Evolutionary conservation across 2,329 filamentous ascomycete genomes (phyloP).

Genomic region (Talaromyces sp.): DNA sequence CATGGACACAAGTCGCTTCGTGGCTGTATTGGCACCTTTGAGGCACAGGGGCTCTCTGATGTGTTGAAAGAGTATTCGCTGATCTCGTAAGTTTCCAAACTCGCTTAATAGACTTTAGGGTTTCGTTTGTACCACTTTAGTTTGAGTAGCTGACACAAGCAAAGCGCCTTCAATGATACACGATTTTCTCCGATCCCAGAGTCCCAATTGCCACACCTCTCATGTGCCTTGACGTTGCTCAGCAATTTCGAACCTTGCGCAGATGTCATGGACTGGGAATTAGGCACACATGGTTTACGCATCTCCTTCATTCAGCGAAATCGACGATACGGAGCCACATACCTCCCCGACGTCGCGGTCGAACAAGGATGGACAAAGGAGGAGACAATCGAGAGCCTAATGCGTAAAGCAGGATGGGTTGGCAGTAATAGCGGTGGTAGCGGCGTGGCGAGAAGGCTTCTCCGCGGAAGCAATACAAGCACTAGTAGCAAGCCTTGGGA

Average conservation of each 20-base stretch:
- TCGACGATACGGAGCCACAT: conserved; percentile 76
- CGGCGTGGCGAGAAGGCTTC: conserved; percentile 35
- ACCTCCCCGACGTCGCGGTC: conserved; percentile 82
- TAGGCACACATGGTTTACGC: conserved; percentile 81
- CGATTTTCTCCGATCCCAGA: conserved; percentile 58
- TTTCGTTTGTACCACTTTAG: neutral
- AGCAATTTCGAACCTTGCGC: conserved; percentile 76
- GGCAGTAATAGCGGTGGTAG: conserved; percentile 48
- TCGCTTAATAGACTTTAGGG: no score
- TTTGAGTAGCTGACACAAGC: neutral
- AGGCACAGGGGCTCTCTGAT: conserved; percentile 65
- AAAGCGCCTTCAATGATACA: conserved; percentile 60
- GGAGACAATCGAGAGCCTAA: conserved; percentile 81
- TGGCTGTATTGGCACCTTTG: conserved; percentile 96
- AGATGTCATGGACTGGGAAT: conserved; percentile 75
- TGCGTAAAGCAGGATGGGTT: conserved; percentile 91
- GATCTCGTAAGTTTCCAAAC: conserved; percentile 63
- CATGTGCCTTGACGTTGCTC: conserved; percentile 70
- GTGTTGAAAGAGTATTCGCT: conserved; percentile 78
- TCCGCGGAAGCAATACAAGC: conserved; percentile 31
- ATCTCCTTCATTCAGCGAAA: conserved; percentile 76
- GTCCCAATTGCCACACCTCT: conserved; percentile 46
- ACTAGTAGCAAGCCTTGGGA: conserved; percentile 56
- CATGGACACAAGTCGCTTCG: conserved; percentile 65
- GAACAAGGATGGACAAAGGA: conserved; percentile 97